phyloP scores from a whole-genome alignment of 495 filamentous ascomycete genomes.

The Lasiosphaeria ovina region DNA sequence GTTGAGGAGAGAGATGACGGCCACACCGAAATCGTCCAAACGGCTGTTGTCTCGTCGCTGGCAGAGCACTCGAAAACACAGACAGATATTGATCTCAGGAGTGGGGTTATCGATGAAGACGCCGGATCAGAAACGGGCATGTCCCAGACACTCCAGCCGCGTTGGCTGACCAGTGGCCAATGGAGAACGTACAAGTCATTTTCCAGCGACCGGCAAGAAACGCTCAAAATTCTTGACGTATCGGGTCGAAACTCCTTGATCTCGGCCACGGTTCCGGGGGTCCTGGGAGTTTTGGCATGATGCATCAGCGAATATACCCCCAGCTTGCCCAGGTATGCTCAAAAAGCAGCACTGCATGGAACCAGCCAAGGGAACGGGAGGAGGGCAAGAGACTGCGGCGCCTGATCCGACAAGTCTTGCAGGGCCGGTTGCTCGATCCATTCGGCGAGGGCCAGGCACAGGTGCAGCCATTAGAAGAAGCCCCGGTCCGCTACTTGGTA shows the following conservation, averaged over 20 bases:
- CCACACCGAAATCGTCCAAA: no score
- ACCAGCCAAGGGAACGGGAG: not conserved
- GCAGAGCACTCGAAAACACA: no score
- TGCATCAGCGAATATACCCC: not conserved
- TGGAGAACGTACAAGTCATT: not conserved
- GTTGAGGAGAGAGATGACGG: no score
- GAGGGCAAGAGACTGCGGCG: not conserved
- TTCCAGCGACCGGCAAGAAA: not conserved
- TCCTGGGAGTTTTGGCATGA: not conserved
- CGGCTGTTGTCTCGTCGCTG: no score
- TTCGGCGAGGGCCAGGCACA: no score
- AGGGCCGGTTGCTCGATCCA: no score
- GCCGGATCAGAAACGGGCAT: no score
- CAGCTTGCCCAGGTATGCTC: not conserved
- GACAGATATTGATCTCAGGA: no score
- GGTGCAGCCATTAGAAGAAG: no score
- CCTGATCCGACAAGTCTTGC: not conserved
- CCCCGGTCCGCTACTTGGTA: no score
- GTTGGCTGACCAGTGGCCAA: not conserved
- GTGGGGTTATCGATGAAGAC: no score
- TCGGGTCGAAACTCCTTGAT: not conserved
- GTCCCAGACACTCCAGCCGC: no score
- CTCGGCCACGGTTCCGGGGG: not conserved
- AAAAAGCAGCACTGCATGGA: not conserved
- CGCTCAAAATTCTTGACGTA: not conserved